phyloP scores from a whole-genome alignment of 1,139 yeast genomes.

The Debaryomyces robertsiae region DNA sequence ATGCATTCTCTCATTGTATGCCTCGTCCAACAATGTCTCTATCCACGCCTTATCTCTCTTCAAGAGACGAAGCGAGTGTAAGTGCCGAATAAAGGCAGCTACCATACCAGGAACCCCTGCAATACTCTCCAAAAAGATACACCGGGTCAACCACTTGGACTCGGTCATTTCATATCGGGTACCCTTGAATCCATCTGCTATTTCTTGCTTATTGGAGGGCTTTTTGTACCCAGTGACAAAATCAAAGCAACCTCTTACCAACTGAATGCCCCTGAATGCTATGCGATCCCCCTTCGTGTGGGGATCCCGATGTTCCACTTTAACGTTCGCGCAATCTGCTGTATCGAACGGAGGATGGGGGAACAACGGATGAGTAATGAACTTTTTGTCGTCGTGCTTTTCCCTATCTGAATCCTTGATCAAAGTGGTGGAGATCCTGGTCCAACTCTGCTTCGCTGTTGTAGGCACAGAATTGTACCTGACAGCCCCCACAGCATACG shows the following conservation, averaged over 20 bases:
- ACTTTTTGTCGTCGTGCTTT: slow-evolving; percentile 31
- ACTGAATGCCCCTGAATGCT: slow-evolving; percentile 49
- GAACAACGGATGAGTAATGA: slow-evolving; percentile 52
- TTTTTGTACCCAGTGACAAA: slow-evolving; percentile 66
- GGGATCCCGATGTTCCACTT: slow-evolving; percentile 58
- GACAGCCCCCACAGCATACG: neutral
- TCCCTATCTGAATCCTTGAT: slow-evolving; percentile 25
- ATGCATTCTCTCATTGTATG: slow-evolving; percentile 81
- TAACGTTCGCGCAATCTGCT: slow-evolving; percentile 50
- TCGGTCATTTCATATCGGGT: slow-evolving; percentile 60
- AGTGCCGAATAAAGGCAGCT: slow-evolving; percentile 69
- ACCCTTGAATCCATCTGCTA: slow-evolving; percentile 42
- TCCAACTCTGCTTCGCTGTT: slow-evolving; percentile 8
- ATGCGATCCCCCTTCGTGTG: slow-evolving; percentile 50
- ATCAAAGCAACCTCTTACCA: slow-evolving; percentile 57
- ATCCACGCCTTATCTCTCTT: slow-evolving; percentile 76
- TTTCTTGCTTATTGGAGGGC: slow-evolving; percentile 38
- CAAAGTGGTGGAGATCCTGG: slow-evolving; percentile 35
- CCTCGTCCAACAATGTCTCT: slow-evolving; percentile 73
- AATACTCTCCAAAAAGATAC: slow-evolving; percentile 67
- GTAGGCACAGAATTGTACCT: slow-evolving; percentile 3
- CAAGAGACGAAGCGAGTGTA: slow-evolving; percentile 61
- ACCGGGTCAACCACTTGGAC: slow-evolving; percentile 67
- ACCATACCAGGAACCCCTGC: slow-evolving; percentile 85
- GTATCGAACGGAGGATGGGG: slow-evolving; percentile 55